Evolutionary conservation across 345 rosid species (phyloP).

Genomic region (Toxicodendron radicans): DNA sequence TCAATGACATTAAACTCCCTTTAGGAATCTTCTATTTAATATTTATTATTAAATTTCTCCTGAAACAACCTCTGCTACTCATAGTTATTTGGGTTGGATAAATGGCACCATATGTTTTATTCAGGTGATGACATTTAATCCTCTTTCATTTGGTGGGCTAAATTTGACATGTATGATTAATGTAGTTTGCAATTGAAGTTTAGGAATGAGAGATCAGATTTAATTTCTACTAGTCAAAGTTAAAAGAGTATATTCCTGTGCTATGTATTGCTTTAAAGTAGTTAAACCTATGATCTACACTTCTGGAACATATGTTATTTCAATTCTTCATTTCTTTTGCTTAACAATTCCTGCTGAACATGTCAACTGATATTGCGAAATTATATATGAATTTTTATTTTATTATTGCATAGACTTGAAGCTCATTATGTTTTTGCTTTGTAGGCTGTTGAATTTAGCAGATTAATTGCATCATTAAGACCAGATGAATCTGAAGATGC

Average conservation of each 20-base stretch:
- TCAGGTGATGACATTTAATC: no score
- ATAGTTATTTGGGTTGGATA: no score
- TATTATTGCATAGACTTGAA: slow-evolving; percentile 17
- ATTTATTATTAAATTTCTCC: no score
- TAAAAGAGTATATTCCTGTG: neutral
- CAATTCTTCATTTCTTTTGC: neutral
- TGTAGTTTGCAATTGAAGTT: no score
- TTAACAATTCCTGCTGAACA: neutral
- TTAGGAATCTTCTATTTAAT: neutral
- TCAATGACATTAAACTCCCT: neutral
- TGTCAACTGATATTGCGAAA: neutral
- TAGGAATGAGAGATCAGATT: no score
- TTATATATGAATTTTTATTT: neutral
- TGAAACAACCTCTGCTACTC: no score
- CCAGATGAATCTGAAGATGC: slow-evolving; percentile 90
- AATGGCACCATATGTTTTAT: no score
- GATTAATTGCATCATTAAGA: slow-evolving; percentile 78
- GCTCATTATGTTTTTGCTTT: slow-evolving; percentile 28
- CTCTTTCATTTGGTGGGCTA: no score
- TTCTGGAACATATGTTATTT: neutral
- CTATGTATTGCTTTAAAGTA: neutral
- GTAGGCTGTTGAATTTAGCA: slow-evolving; percentile 92
- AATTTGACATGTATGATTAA: no score
- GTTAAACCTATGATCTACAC: neutral
- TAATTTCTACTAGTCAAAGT: no score